Evolutionary conservation across 805 yeast genomes (phyloP), one percentile per base, ranked within the genome.

Genomic region (Wickerhamiella brachini): DNA sequence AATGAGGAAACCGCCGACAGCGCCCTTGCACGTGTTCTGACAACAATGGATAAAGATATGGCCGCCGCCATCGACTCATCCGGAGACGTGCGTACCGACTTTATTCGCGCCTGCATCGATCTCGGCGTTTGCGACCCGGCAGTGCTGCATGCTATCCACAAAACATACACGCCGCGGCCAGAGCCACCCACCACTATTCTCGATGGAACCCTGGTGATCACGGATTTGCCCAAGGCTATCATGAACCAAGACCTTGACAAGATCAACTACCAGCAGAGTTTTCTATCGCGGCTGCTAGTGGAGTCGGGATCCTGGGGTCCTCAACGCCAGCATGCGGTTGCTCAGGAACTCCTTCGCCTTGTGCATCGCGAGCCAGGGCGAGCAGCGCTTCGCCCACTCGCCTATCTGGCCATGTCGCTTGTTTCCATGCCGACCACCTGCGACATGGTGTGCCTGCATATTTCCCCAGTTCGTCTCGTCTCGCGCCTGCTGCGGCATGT

Each of bases 361-460:
- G 55, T 51, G 53, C 41, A 23, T 4, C 29, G 31, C 18, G 45
- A 23, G 44, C 46, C 45, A 1, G 31, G 34, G 23, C 42, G 47
- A 15, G 23, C 41, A 2, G 13, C 24, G 41, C 54, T 23, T 10
- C 49, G 45, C 44, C 47, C 39, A 15, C 47, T 57, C 3, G 60
- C 58, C 8, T 24, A 23, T 44, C 46, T 84, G 10, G 69, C 81
- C 38, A 70, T 78, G 10, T 70, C 80, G 0, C 56, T 84, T 9
- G 67, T 75, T 1, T 63, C 72, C 26, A 72, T 75, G 51, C 61
- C 70, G 5, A 60, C 60, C 51, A 54, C 75, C 26, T 59, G 80
- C 54, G 68, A 70, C 66, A 54, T 67, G 54, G 59, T 78, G 59
- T 60, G 76, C 55, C 62, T 77, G 57, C 70, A 71, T 55, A 53